Conservation (phyloP, 441 rosid species). For the Jatropha podagrica region DNA sequence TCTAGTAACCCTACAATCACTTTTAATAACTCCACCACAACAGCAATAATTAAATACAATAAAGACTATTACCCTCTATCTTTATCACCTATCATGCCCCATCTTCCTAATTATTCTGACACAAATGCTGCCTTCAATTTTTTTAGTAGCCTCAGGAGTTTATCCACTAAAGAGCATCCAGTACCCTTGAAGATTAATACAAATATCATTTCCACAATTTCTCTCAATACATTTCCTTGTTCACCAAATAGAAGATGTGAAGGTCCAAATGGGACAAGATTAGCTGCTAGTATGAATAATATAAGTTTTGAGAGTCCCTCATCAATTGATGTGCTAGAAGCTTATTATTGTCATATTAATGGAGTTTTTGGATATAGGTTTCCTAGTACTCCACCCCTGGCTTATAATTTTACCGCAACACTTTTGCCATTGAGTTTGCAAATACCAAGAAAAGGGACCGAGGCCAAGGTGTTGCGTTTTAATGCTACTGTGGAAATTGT, state of each 20-base stretch:
- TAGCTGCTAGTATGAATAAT: conserved; percentile 47
- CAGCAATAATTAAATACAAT: conserved; percentile 30
- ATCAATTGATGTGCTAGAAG: conserved; percentile 37
- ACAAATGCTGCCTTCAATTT: conserved; percentile 29
- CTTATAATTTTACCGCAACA: conserved; percentile 38
- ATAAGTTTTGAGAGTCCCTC: conserved; percentile 40
- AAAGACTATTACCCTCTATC: conserved; percentile 11
- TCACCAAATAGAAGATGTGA: conserved; percentile 24
- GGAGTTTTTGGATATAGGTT: conserved; percentile 38
- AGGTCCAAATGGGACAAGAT: conserved; percentile 35
- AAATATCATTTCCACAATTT: conserved; percentile 19
- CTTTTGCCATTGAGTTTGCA: conserved; percentile 20
- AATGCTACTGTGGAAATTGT: conserved; percentile 43
- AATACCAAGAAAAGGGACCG: conserved; percentile 33
- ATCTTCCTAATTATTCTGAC: conserved; percentile 35
- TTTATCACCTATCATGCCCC: conserved; percentile 23
- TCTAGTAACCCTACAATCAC: neutral
- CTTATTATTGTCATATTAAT: conserved; percentile 35
- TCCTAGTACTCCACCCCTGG: conserved; percentile 36
- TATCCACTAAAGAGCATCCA: conserved; percentile 31
- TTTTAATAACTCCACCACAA: conserved; percentile 38
- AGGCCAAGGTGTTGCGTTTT: conserved; percentile 28
- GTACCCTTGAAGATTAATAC: conserved; percentile 27
- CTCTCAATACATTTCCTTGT: conserved; percentile 33
- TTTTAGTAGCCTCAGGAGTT: conserved; percentile 27